Evolutionary conservation across 805 yeast genomes (phyloP).

Genomic region (Hanseniaspora valbyensis): DNA sequence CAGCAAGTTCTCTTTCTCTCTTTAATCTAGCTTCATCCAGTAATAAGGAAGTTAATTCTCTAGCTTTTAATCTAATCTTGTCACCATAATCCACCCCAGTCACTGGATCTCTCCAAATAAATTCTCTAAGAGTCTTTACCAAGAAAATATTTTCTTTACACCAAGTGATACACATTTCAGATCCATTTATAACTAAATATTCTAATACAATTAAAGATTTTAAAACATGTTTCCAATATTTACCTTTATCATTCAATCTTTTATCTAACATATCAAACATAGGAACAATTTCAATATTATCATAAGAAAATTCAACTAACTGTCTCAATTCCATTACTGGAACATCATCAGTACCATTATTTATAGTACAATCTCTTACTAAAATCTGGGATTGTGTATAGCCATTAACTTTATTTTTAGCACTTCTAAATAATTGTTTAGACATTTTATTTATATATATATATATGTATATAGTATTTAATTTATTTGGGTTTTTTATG

Average conservation of each 20-base stretch:
- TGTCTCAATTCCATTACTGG: conserved; percentile 71
- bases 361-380: conserved; percentile 76
- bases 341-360: conserved; percentile 83
- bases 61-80: conserved; percentile 78
- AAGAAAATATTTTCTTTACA: conserved; percentile 77
- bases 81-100: conserved; percentile 77
- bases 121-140: conserved; percentile 82
- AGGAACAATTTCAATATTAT: conserved; percentile 64
- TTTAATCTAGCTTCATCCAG: conserved; percentile 71
- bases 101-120: conserved; percentile 63
- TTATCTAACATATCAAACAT: conserved; percentile 91
- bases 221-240: conserved; percentile 93
- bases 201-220: conserved; percentile 84
- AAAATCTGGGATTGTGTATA: conserved; percentile 74
- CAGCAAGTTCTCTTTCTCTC: conserved; percentile 48
- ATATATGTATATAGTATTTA: too few species aligned
- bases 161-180: conserved; percentile 86
- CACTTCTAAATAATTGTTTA: conserved; percentile 64
- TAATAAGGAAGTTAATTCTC: conserved; percentile 69
- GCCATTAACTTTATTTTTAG: conserved; percentile 69
- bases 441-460: conserved; percentile 60
- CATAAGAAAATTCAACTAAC: conserved; percentile 61
- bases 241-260: conserved; percentile 88
- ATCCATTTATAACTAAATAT: conserved; percentile 72
- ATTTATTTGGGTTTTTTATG: not conserved